phyloP scores from a whole-genome alignment of 2,329 filamentous ascomycete genomes.

The Sporothrix inflata region DNA sequence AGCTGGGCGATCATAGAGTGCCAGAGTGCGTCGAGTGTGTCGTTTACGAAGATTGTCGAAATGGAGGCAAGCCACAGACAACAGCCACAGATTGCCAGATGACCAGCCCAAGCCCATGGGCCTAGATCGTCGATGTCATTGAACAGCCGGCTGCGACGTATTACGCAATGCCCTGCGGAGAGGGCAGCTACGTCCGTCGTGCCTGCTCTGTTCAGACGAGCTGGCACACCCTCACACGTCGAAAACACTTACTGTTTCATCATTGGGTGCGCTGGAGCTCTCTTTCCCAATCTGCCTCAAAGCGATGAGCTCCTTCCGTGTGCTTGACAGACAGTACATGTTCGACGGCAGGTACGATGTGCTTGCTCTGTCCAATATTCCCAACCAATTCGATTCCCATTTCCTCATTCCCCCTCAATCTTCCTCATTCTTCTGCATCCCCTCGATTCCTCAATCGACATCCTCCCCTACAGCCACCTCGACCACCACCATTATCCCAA shows the following conservation, averaged over 20 bases:
- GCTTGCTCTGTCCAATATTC: not conserved
- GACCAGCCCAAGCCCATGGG: not conserved
- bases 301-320: not conserved
- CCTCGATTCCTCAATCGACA: slow-evolving; percentile 2
- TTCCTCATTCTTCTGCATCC: not conserved
- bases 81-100: not conserved
- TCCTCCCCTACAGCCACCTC: not conserved
- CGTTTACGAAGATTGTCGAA: not conserved
- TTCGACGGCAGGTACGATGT: slow-evolving; percentile 3
- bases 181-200: not conserved
- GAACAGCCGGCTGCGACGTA: not conserved
- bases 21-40: not conserved
- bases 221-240: slow-evolving; percentile 12
- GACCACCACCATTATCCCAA: not conserved
- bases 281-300: slow-evolving; percentile 12
- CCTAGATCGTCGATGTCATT: slow-evolving; percentile 6
- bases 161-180: not conserved
- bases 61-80: slow-evolving; percentile 14
- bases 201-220: not conserved
- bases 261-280: slow-evolving; percentile 1
- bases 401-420: not conserved
- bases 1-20: not conserved
- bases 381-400: not conserved
- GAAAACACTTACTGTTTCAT: slow-evolving; percentile 19
- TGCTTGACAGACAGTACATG: not conserved